Base-by-base conservation (phyloP, 2,329 filamentous ascomycete species). In the Biscogniauxia sp. region DNA sequence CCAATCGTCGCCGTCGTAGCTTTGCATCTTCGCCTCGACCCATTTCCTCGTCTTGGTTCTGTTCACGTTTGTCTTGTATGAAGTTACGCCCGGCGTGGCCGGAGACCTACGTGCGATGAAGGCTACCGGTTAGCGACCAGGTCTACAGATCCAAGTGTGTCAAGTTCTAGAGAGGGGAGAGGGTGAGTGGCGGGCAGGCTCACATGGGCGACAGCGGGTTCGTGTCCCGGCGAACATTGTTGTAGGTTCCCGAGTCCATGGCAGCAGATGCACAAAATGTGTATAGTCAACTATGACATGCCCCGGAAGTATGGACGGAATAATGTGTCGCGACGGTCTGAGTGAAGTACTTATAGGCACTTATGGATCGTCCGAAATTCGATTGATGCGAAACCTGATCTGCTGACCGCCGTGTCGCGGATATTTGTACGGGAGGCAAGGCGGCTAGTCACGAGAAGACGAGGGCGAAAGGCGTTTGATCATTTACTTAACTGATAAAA, bases 1-100 rank as follows among this genome's bases (percentile, higher is more conserved):
- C 93, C 94, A 97, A 72, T 97, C 94, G 70, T 96, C 93, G 64
- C 93, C 94, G 70, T 94, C 93, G 72, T 98, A 98, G 72, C 87
- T 91, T 69, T 90, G 88, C 61, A 87, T 83, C 75, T 93, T 94
- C 41, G 94, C 94, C 70, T 96, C 90, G 45, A 94, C 89, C 94
- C 94, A 98, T 84, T 96, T 96, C 77, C 89, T 91, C 58, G 93
- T 97, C 79, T 96, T 96, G 59, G 88, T 85, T 63, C 94, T 88
- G 77, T 91, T 94, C 54, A 97, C 88, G 74, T 97, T 96, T 56
- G 92, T 86, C 74, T 91, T 90, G 77, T 93, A 97, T 25, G 76
- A 56, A 45, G 57, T 54, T 50, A 56, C 51, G 54, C 41, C 61
- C 2, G 68, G 60, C 8, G 67, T 65, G 45, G 64, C 59, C 9